Conservation (phyloP, 2,329 filamentous ascomycete species). For the Ascochyta pisi region DNA sequence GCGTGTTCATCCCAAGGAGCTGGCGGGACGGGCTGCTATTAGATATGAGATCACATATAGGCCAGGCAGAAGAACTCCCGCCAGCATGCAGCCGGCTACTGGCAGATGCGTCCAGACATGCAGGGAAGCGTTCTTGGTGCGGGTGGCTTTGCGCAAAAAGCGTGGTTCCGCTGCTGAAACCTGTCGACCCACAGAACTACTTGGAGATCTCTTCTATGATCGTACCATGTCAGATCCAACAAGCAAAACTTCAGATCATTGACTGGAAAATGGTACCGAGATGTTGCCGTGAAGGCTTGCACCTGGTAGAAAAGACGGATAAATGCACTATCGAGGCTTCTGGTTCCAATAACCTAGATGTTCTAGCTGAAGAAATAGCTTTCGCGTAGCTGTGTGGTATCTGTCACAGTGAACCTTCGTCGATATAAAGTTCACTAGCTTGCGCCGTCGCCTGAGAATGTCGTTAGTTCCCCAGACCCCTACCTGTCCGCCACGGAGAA, state of each 20-base stretch:
- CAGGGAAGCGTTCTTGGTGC: slow-evolving; percentile 11
- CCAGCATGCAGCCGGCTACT: neutral
- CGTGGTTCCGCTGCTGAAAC: slow-evolving; percentile 2
- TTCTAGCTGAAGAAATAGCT: slow-evolving; percentile 7
- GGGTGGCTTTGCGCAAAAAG: slow-evolving; percentile 10
- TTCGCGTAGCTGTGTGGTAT: slow-evolving; percentile 3
- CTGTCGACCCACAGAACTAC: slow-evolving; percentile 5
- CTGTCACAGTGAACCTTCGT: slow-evolving; percentile 12
- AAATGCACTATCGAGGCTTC: slow-evolving; percentile 6
- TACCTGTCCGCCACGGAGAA: neutral
- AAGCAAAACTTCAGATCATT: neutral
- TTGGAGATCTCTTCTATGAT: neutral
- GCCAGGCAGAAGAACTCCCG: neutral
- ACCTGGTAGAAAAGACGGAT: neutral
- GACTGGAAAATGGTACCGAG: neutral
- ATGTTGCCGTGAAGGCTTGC: neutral
- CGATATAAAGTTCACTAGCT: slow-evolving; percentile 6
- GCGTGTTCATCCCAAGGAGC: neutral
- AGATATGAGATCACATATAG: slow-evolving; percentile 15
- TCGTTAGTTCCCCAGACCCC: slow-evolving; percentile 4
- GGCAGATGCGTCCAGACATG: neutral
- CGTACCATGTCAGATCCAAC: neutral
- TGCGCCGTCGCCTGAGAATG: slow-evolving; percentile 2
- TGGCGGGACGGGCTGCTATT: slow-evolving; percentile 5
- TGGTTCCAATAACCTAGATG: slow-evolving; percentile 6